Evolutionary conservation across 2,329 filamentous ascomycete species (phyloP).

Genomic region (Metarhizium album): DNA sequence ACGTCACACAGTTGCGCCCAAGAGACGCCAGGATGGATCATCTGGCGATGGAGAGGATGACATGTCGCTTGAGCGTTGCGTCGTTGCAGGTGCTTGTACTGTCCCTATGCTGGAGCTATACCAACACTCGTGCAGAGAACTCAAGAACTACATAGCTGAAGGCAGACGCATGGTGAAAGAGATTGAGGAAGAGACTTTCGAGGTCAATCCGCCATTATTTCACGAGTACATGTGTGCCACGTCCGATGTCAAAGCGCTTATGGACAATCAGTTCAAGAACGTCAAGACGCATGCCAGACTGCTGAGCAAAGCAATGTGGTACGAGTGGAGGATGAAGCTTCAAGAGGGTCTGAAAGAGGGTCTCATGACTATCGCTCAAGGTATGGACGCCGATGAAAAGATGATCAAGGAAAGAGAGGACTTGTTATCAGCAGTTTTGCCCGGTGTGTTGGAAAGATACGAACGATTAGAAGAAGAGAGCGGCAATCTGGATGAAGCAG

Average conservation of each 20-base stretch:
- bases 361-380: constrained; percentile 62
- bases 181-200: constrained; percentile 79
- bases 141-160: constrained; percentile 94
- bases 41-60: constrained; percentile 35
- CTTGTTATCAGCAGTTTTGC: constrained; percentile 57
- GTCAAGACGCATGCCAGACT: constrained; percentile 87
- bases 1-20: constrained; percentile 66
- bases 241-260: constrained; percentile 69
- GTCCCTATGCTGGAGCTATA: constrained; percentile 90
- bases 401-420: constrained; percentile 57
- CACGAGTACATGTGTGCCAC: constrained; percentile 81
- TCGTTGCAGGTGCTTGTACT: constrained; percentile 82
- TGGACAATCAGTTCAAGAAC: constrained; percentile 97
- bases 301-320: constrained; percentile 93
- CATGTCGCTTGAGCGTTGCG: constrained; percentile 60
- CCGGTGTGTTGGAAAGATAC: constrained; percentile 49
- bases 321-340: constrained; percentile 90
- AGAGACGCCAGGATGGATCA: constrained; percentile 31
- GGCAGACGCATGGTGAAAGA: constrained; percentile 81
- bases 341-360: constrained; percentile 72
- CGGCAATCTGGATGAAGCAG: constrained; percentile 57
- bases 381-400: constrained; percentile 64
- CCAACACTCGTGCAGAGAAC: constrained; percentile 87
- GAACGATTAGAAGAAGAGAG: constrained; percentile 53
- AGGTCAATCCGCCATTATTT: constrained; percentile 86